Conservation (phyloP, 1,284 basidiomycete genomes). For the Cryptococcus hybrid region DNA sequence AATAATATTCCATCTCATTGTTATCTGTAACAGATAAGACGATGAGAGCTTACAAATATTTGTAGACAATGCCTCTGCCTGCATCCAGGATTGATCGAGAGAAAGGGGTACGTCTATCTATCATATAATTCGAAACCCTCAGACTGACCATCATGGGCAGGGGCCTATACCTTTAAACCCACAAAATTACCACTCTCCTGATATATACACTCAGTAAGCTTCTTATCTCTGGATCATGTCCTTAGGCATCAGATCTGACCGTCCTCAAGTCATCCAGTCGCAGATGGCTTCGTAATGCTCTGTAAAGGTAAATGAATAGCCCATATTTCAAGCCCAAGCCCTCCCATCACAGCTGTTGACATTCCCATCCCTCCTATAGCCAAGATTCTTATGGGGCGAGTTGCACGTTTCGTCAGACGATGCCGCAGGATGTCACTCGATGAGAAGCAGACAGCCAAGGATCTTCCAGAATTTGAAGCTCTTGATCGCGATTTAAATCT, state of each 20-base stretch:
- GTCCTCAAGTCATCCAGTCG: conserved; percentile 30
- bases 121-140: too few species aligned
- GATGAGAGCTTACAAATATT: background rate
- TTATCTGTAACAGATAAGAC: background rate
- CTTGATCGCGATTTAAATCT: conserved; percentile 27
- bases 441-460: conserved; percentile 7
- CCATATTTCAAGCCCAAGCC: too few species aligned
- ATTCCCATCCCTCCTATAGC: too few species aligned
- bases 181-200: conserved; percentile 27
- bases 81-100: conserved; percentile 1
- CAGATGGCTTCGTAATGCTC: conserved; percentile 33
- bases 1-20: background rate
- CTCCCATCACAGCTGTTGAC: too few species aligned
- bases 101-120: background rate
- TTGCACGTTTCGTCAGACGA: conserved; percentile 26
- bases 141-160: too few species aligned
- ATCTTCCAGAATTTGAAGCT: conserved; percentile 21
- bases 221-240: background rate
- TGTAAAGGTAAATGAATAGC: conserved; percentile 20
- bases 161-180: conserved; percentile 28
- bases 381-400: conserved; percentile 27
- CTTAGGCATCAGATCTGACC: background rate
- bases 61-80: conserved; percentile 25
- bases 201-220: conserved; percentile 32
- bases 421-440: conserved; percentile 7